These are phyloP conservation scores for Citrullus colocynthis DNA, from an alignment of 306 rosid species.

Conservation along the genomic window DNA sequence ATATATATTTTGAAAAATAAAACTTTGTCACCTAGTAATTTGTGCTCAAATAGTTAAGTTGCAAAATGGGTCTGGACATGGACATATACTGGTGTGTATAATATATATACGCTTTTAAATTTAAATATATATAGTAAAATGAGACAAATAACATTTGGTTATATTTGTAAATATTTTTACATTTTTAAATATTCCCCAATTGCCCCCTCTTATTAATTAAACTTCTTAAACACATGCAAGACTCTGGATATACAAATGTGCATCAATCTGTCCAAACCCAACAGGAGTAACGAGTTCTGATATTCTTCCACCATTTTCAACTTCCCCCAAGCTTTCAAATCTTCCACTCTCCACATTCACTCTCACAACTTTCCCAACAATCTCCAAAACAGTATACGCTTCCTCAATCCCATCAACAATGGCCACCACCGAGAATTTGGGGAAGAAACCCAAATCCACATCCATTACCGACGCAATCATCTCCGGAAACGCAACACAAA, in stretches of 20 bases:
- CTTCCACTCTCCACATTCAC: conserved; percentile 5
- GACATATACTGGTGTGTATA: too few relatives aligned
- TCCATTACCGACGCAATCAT: neutral
- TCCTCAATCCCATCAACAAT: conserved; percentile 6
- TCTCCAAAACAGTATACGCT: conserved; percentile 10
- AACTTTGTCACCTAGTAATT: too few relatives aligned
- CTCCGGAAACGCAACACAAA: neutral
- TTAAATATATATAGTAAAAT: too few relatives aligned
- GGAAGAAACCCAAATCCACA: neutral
- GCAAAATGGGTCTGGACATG: too few relatives aligned
- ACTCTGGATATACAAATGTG: conserved; percentile 16
- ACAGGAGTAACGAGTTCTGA: neutral
- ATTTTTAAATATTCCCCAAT: too few relatives aligned
- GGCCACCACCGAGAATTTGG: conserved; percentile 1
- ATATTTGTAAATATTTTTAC: too few relatives aligned
- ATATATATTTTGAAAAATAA: too few relatives aligned
- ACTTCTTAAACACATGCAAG: conserved; percentile 8
- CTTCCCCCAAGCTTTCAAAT: neutral
- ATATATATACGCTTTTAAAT: too few relatives aligned
- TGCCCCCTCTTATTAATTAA: too few relatives aligned
- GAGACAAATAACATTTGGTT: too few relatives aligned
- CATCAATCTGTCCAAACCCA: conserved; percentile 1
- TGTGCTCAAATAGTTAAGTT: too few relatives aligned
- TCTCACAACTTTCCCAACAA: conserved; percentile 12
- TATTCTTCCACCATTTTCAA: neutral